Base-by-base conservation (phyloP, 1,139 yeast species). In the Saccharomyces pastorianus region DNA sequence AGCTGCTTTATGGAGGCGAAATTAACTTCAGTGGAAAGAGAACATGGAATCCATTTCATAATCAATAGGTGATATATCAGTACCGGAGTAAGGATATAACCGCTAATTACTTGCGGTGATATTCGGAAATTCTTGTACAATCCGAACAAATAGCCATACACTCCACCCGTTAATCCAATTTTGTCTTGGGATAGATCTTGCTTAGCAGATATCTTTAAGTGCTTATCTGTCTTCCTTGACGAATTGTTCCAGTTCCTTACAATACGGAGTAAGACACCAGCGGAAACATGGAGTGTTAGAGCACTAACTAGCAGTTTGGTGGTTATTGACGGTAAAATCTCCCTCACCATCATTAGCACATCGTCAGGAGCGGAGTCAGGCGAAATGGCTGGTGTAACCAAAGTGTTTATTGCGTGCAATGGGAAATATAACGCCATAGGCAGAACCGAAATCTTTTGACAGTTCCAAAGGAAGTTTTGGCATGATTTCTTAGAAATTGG, bases 341-440 rank as follows among this genome's bases (percentile, higher is more conserved):
- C 65, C 34, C 66, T 51, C 2, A 64, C 53, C 63, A 62, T 63
- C 58, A 56, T 61, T 34, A 64, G 54, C 6, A 61, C 59, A 14
- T 62, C 65, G 51, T 63, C 60, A 2, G 66, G 65, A 9, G 62
- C 60, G 7, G 58, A 54, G 4, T 49, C 55, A n/a, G 65, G 60
- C 2, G 61, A 57, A n/a, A 64, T 48, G 1, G 59, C 52, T 9
- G 66, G 66, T 3, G 58, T 52, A 4, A 63, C 29, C 20, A 64
- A 55, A n/a, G 65, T 61, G 44, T 64, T 64, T 17, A 58, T 53
- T 3, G 62, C 64, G 52, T 64, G 67, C 8, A 64, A 46, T 1
- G 67, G 66, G 51, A 62, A 58, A 53, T 61, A 64, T 3, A 57
- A 46, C 3, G 55, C 58, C 53, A 63, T 54, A n/a, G 68, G 66